Evolutionary conservation across 116 monocot species (phyloP), one percentile per base, ranked within the genome.

Genomic region (Phalaenopsis hybrid): DNA sequence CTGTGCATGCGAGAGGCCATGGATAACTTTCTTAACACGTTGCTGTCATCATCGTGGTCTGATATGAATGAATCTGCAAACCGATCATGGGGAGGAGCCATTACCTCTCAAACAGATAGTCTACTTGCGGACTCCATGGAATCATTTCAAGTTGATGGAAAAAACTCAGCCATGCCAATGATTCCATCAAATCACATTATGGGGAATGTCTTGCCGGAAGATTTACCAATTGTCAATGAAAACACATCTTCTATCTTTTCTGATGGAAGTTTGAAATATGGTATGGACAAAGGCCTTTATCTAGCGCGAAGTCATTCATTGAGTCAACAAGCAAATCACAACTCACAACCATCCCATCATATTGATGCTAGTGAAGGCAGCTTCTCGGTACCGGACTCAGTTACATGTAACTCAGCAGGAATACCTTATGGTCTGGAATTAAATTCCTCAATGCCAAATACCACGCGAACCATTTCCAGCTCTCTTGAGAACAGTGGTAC

Each of bases 11-110:
- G 15, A 28, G 49, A 51, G 1, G 28, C 44, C 57, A 89, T 94
- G 94, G 91, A 94, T 83, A 87, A 86, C 58, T 87, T 84, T 77
- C 37, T 88, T 57, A 79, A 84, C 73, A 33, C 86, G 10, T 84
- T 91, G 75, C 88, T 91, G 78, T 81, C 85, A 61, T 57, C 81
- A 82, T 86, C 94, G 81, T 94, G 94, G 91, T 21, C 79, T 49
- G 81, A 86, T 58, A 25, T 78, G 41, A 82, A 82, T 77, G 74
- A 58, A 79, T 81, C 83, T 83, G 74, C 81, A 57, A 79, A 67
- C 12, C 49, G 85, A 69, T 88, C 88, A 70, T 91, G 87, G 87
- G 77, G 37, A 43, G 80, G 79, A 15, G 48, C n/a, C 72, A 28
- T 77, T 65, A 84, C 58, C 59, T 79, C 89, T 77, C 87, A 86